Evolutionary conservation across 148 eudicot species (phyloP).

Genomic region (Nepenthes gracilis): DNA sequence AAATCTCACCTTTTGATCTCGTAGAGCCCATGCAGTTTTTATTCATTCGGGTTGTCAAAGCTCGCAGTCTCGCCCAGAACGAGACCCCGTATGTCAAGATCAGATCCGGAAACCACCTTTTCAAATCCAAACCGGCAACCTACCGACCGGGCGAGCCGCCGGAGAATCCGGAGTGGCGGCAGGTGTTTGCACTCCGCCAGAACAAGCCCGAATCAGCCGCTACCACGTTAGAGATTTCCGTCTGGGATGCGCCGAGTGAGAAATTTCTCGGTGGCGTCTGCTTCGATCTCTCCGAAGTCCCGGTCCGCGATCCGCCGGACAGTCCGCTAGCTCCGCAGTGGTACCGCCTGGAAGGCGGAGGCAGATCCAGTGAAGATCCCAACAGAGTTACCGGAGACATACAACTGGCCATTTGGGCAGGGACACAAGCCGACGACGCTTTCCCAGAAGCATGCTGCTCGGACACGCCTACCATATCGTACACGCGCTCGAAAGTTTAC

Average conservation of each 20-base stretch:
- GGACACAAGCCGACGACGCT: constrained; percentile 91
- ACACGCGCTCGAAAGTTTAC: constrained; percentile 84
- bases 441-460: constrained; percentile 84
- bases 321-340: constrained; percentile 95
- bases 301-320: constrained; percentile 87
- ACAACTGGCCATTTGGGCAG: constrained; percentile 88
- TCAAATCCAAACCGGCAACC: constrained; percentile 39
- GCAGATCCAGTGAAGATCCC: constrained; percentile 36
- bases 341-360: constrained; percentile 83
- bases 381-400: constrained; percentile 56
- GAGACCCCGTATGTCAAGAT: constrained; percentile 57
- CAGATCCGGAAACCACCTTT: constrained; percentile 32
- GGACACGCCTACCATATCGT: constrained; percentile 60
- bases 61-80: constrained; percentile 41
- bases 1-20: constrained; percentile 47
- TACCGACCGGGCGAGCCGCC: constrained; percentile 28
- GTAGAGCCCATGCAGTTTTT: constrained; percentile 91
- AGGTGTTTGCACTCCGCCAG: constrained; percentile 53
- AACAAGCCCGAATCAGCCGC: constrained; percentile 21
- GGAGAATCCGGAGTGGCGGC: constrained; percentile 64
- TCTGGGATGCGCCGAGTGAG: constrained; percentile 69
- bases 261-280: constrained; percentile 85
- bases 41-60: constrained; percentile 63
- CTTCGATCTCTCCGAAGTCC: constrained; percentile 89
- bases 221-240: constrained; percentile 64